Evolutionary conservation across 306 rosid genomes (phyloP).

Genomic region (Quercus cerris): DNA sequence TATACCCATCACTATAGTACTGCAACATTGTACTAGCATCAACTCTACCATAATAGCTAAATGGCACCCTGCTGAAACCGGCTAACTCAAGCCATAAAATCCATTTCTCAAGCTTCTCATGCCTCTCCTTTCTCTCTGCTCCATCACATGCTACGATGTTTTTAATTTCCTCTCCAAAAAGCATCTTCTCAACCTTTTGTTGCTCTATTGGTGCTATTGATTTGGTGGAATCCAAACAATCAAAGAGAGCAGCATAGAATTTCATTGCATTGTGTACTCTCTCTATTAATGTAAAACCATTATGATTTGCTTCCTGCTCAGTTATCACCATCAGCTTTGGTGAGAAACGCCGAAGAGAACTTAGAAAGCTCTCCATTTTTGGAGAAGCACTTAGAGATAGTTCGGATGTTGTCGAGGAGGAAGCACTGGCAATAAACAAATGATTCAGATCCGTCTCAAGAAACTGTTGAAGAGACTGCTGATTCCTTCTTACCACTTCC

Average conservation of each 20-base stretch:
- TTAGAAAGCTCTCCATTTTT: conserved; percentile 69
- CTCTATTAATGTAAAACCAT: conserved; percentile 58
- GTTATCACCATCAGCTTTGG: conserved; percentile 76
- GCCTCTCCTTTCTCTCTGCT: conserved; percentile 65
- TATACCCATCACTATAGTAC: conserved; percentile 50
- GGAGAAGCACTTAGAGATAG: conserved; percentile 58
- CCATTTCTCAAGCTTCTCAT: conserved; percentile 83
- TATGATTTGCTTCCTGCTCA: conserved; percentile 90
- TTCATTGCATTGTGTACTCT: conserved; percentile 56
- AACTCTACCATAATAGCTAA: conserved; percentile 50
- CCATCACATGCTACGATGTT: conserved; percentile 85
- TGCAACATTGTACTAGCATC: conserved; percentile 51
- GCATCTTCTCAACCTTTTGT: conserved; percentile 65
- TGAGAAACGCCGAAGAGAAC: conserved; percentile 46
- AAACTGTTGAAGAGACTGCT: conserved; percentile 68
- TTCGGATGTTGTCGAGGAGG: conserved; percentile 52
- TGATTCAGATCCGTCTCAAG: conserved; percentile 57
- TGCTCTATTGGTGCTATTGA: conserved; percentile 55
- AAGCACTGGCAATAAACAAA: conserved; percentile 46
- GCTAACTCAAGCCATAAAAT: conserved; percentile 53
- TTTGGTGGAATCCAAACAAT: conserved; percentile 72
- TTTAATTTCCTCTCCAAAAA: conserved; percentile 74
- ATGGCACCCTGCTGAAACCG: conserved; percentile 55
- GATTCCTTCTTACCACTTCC: conserved; percentile 37
- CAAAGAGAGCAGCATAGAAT: conserved; percentile 72